Percentiles rank a stretch among this genome's conserved stretches.
These are phyloP conservation scores for Colletotrichum sp. DNA, from an alignment of 2,329 filamentous ascomycete species.

Conservation along the genomic window DNA sequence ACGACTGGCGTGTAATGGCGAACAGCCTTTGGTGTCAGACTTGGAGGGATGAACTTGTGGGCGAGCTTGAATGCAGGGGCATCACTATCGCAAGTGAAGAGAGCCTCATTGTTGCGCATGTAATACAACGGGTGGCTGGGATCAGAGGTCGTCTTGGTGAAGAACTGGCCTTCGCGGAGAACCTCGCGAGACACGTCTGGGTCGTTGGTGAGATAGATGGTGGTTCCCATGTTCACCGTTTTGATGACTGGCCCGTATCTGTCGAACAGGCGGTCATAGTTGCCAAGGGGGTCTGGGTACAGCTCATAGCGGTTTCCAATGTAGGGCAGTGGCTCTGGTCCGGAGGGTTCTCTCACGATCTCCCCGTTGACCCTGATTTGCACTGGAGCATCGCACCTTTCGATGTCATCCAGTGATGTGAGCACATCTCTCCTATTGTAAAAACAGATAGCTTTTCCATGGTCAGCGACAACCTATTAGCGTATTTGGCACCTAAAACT, in stretches of 20 bases:
- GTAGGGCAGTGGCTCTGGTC: not conserved
- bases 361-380: not conserved
- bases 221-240: not conserved
- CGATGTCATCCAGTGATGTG: not conserved
- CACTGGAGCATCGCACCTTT: not conserved
- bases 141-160: slow-evolving; percentile 7
- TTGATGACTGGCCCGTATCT: not conserved
- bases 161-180: not conserved
- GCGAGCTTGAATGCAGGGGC: not conserved
- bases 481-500: not conserved
- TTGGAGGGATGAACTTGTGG: not conserved
- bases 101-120: not conserved
- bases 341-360: not conserved
- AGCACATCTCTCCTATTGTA: not conserved
- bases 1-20: not conserved
- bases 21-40: slow-evolving; percentile 1
- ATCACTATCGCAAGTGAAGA: not conserved
- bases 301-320: slow-evolving; percentile 7
- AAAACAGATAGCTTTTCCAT: not conserved
- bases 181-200: slow-evolving; percentile 1
- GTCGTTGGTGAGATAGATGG: slow-evolving; percentile 1
- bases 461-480: not conserved
- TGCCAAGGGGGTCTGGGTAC: slow-evolving; percentile 1
- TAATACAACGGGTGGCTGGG: not conserved
- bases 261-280: slow-evolving; percentile 1